A percentile compares a stretch with the other conserved stretches of the same genome.
phyloP scores from a whole-genome alignment of 805 yeast species.

The Wickerhamomyces chambardii region DNA sequence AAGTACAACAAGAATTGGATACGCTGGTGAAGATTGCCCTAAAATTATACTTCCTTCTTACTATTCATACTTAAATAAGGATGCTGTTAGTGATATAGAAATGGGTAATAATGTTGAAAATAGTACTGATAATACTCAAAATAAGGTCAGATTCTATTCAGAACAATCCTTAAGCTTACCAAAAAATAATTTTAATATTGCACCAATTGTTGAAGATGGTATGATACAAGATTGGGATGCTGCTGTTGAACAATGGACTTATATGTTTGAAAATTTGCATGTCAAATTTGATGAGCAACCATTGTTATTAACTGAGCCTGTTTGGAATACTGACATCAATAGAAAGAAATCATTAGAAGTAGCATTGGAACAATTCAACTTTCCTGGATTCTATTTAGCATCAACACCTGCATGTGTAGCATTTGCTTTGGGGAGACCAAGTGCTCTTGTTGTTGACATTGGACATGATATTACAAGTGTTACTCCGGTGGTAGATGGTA shows the following conservation, averaged over 20 bases:
- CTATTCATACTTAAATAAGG: constrained; percentile 30
- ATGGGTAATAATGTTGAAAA: constrained; percentile 11
- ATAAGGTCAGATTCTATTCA: constrained; percentile 19
- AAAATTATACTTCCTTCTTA: constrained; percentile 64
- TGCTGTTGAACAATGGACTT: constrained; percentile 64
- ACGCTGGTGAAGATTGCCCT: constrained; percentile 90
- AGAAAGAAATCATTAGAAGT: constrained; percentile 65
- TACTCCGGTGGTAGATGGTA: constrained; percentile 79
- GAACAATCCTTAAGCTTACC: constrained; percentile 42
- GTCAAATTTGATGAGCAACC: constrained; percentile 64
- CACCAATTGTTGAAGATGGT: constrained; percentile 52
- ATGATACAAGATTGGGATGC: constrained; percentile 80
- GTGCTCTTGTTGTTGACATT: constrained; percentile 76
- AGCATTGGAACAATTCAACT: constrained; percentile 56
- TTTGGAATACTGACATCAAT: constrained; percentile 67
- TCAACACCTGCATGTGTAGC: constrained; percentile 83
- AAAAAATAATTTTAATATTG: constrained; percentile 39
- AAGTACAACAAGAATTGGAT: constrained; percentile 74
- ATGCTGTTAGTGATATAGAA: constrained; percentile 11
- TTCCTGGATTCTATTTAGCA: constrained; percentile 76
- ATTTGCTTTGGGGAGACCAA: constrained; percentile 83
- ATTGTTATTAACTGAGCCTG: constrained; percentile 75
- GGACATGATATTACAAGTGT: constrained; percentile 75
- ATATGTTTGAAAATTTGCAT: constrained; percentile 44
- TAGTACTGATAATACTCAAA: background rate